Base-by-base conservation (phyloP, 192 early-diverging fungal genomes). In the Coemansia erecta region DNA sequence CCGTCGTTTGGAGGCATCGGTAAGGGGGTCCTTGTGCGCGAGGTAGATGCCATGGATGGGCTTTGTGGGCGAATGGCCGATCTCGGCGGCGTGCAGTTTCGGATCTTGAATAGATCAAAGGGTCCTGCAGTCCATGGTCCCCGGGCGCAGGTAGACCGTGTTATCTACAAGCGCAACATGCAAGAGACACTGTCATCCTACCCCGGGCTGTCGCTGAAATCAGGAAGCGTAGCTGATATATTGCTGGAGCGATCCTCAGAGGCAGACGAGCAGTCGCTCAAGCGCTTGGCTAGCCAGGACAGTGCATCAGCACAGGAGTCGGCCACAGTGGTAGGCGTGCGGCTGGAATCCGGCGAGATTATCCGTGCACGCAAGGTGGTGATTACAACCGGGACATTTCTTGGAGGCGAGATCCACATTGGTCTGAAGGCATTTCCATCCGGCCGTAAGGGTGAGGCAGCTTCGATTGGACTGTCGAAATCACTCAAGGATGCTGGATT, bases 1-100 rank as follows among this genome's bases (percentile, higher is more conserved):
- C 90, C 90, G 23, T 90, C 90, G 0, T 90, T 92, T 79, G 90
- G 90, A 40, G 90, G 90, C 5, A 83, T 92, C 8, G 90, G 90
- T 5, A 92, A 92, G 59, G 90, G 90, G n/a, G 79, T 86, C 14
- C 70, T 92, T 22, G 88, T 92, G 18, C 77, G 84, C 52, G 90
- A 92, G 58, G 82, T 92, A 14, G 90, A 92, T 63, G 90, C 90
- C 12, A 66, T 92, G 72, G 90, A 90, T 64, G 90, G 90, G 42
- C 81, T 92, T n/a, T 92, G 90, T 62, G 88, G 87, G 14, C 77
- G 81, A 17, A 88, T 90, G 59, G 86, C 88, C 13, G 90, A 92
- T 70, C 63, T 86, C 37, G 79, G 88, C 15, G 90, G 90, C 17
- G 88, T 92, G 45, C 90, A 92, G 73, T 92, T 92, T 65, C 84